These are phyloP conservation scores for Malus hybrid DNA, from an alignment of 331 rosid species.

Conservation along the genomic window DNA sequence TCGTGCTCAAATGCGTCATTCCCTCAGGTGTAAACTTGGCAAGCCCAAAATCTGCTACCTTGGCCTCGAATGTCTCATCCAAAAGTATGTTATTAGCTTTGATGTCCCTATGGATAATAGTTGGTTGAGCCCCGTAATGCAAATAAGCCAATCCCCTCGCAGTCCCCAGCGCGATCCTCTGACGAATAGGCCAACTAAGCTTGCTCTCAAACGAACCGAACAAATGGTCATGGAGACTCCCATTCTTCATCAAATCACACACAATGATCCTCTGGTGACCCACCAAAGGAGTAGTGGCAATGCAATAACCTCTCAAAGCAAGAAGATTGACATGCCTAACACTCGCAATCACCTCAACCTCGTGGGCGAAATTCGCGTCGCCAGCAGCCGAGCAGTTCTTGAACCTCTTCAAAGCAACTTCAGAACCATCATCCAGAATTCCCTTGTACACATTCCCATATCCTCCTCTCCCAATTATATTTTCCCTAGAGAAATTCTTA, in stretches of 20 bases:
- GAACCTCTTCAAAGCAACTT: slow-evolving; percentile 85
- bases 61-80: slow-evolving; percentile 78
- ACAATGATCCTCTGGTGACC: slow-evolving; percentile 92
- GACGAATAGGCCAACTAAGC: slow-evolving; percentile 68
- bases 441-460: slow-evolving; percentile 90
- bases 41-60: slow-evolving; percentile 81
- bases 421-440: slow-evolving; percentile 48
- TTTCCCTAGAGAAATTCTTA: slow-evolving; percentile 51
- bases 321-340: slow-evolving; percentile 86
- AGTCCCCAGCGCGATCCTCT: slow-evolving; percentile 61
- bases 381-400: slow-evolving; percentile 87
- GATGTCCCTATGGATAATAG: slow-evolving; percentile 78
- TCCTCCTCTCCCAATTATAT: slow-evolving; percentile 76
- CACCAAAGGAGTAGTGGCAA: slow-evolving; percentile 54
- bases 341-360: slow-evolving; percentile 86
- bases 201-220: slow-evolving; percentile 42
- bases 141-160: slow-evolving; percentile 86
- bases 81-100: slow-evolving; percentile 80
- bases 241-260: slow-evolving; percentile 80
- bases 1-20: slow-evolving; percentile 83
- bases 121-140: slow-evolving; percentile 84
- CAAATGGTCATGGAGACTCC: slow-evolving; percentile 78
- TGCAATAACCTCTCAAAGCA: slow-evolving; percentile 74
- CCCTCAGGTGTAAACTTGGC: slow-evolving; percentile 88
- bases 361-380: slow-evolving; percentile 64